Base-by-base conservation (phyloP, 495 filamentous ascomycete genomes). In the Penicillium argentinense region DNA sequence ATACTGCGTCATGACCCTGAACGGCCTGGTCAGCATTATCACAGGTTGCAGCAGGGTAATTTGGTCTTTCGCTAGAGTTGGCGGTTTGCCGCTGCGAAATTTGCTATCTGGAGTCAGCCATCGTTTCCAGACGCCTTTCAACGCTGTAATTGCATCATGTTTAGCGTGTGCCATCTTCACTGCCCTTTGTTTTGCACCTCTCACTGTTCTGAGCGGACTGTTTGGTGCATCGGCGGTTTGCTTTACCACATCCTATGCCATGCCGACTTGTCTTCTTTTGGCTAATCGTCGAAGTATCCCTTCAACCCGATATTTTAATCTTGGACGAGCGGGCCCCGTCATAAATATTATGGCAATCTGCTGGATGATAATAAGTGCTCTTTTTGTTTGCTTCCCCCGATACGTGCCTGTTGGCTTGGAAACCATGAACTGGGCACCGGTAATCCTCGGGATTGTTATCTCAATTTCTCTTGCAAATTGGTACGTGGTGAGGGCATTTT, bases 391-490 rank as follows among this genome's bases (percentile, higher is more conserved):
- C 47, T 49, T 56, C 53, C 70, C 68, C 3, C 54, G 29, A 0
- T 39, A 55, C 3, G 49, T 49, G 14, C 62, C 61, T 0, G 67
- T 75, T 17, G 64, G 60, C 3, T 42, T 48, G 4, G 36, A 62
- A 18, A 77, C 59, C 30, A 75, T 78, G 68, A 78, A 79, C 49
- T 80, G 56, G 56, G 47, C 47, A 12, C n/a, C 24, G 11, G 32
- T 29, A 5, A 9, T 25, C 8, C 0, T 16, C 11, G 33, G 12
- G 13, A 25, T 28, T 17, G 23, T 25, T 16, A 19, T 47, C 14
- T 1, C 3, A 11, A 27, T 47, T 13, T 7, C 17, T 29, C 3
- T 13, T 13, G 24, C 27, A 1, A 47, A 47, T 27, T 39, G 36
- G 36, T n/a, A 21, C 3, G 9, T 30, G 28, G 28, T 30, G 28